Conservation (phyloP, 139 green algal genomes). For the Nannochloris sp. region DNA sequence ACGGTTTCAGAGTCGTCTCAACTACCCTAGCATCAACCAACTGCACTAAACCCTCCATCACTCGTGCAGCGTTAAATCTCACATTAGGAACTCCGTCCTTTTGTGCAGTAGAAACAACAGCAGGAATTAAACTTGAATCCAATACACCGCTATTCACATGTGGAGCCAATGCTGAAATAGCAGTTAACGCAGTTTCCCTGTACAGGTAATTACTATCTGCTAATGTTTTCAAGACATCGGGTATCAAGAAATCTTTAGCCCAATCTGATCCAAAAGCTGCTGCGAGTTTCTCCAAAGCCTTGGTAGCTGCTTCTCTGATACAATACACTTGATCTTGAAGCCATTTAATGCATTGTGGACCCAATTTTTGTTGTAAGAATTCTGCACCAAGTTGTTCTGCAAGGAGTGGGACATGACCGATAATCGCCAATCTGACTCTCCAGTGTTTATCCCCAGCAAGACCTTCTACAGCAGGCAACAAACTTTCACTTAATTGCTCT, state of each 20-base stretch:
- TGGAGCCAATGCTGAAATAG: constrained; percentile 72
- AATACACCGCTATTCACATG: constrained; percentile 77
- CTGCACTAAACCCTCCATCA: constrained; percentile 69
- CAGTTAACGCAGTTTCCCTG: constrained; percentile 85
- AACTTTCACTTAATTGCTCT: constrained; percentile 80
- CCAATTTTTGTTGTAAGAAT: constrained; percentile 79
- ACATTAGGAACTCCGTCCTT: constrained; percentile 79
- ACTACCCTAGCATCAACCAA: constrained; percentile 64
- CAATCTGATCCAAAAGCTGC: constrained; percentile 92
- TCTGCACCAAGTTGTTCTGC: constrained; percentile 69
- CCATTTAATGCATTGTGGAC: constrained; percentile 91
- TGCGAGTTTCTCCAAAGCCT: constrained; percentile 81
- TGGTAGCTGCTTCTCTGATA: constrained; percentile 88
- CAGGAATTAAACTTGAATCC: constrained; percentile 76
- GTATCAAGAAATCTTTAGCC: constrained; percentile 81
- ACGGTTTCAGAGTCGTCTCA: constrained; percentile 70
- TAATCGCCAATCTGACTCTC: constrained; percentile 96
- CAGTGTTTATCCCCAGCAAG: constrained; percentile 97
- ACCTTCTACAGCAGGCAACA: constrained; percentile 95
- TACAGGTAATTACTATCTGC: constrained; percentile 90
- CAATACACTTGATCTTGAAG: constrained; percentile 66
- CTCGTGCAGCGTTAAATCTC: constrained; percentile 90
- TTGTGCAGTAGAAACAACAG: constrained; percentile 68
- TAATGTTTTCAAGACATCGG: constrained; percentile 41
- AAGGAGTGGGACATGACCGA: constrained; percentile 96